Evolutionary conservation across 495 filamentous ascomycete species (phyloP).

Genomic region (Pseudomonodictys pantanalensis): DNA sequence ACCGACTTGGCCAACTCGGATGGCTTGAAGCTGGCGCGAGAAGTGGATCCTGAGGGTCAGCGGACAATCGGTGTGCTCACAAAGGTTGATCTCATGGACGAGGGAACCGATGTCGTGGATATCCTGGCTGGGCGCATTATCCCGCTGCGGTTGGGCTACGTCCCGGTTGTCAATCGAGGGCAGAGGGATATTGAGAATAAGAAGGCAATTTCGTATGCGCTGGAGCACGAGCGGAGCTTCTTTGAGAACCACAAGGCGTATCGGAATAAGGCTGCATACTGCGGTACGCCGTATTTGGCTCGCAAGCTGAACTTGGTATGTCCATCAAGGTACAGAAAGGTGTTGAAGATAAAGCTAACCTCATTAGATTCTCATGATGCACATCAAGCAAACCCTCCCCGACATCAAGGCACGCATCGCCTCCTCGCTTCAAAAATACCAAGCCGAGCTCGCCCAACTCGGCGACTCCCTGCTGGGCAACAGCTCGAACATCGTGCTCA

Average conservation of each 20-base stretch:
- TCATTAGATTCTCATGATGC: conserved; percentile 94
- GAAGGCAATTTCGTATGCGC: conserved; percentile 83
- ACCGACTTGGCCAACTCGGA: conserved; percentile 98
- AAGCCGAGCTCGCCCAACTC: conserved; percentile 71
- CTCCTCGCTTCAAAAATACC: conserved; percentile 89
- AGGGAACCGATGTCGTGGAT: conserved; percentile 98
- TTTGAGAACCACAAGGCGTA: conserved; percentile 99
- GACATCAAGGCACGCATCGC: conserved; percentile 97
- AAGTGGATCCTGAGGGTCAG: conserved; percentile 97
- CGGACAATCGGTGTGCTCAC: conserved; percentile 98
- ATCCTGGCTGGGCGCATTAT: conserved; percentile 98
- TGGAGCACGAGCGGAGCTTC: conserved; percentile 94
- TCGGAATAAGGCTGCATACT: conserved; percentile 96
- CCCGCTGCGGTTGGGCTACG: conserved; percentile 90
- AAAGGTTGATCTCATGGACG: conserved; percentile 99
- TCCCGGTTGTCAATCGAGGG: conserved; percentile 98
- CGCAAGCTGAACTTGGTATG: conserved; percentile 89
- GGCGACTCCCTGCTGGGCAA: conserved; percentile 97
- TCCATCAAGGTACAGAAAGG: not conserved
- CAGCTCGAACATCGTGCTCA: conserved; percentile 90
- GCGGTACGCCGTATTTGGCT: conserved; percentile 94
- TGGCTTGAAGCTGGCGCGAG: conserved; percentile 91
- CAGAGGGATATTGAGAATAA: conserved; percentile 98
- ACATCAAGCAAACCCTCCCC: conserved; percentile 98
- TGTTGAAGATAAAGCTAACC: conserved; percentile 12